phyloP scores from a whole-genome alignment of 495 filamentous ascomycete species.

The Hyaloscypha hepaticicola region DNA sequence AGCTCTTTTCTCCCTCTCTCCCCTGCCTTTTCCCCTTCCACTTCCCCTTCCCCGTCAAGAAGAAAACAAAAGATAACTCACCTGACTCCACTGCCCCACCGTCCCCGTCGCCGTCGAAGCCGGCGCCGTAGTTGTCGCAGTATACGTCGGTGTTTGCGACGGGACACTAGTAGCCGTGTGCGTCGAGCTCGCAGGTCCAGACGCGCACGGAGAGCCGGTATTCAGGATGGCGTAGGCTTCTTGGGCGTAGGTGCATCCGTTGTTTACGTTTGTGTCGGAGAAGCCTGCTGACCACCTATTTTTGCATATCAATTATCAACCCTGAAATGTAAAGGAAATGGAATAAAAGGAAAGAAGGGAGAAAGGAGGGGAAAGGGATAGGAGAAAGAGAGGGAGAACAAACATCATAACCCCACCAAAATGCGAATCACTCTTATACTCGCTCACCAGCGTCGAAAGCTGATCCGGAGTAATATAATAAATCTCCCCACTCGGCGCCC shows the following conservation, averaged over 20 bases:
- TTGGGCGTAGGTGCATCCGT: background rate
- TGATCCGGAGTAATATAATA: slow-evolving; percentile 11
- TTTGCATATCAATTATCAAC: background rate
- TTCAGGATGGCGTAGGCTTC: background rate
- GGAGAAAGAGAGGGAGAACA: background rate
- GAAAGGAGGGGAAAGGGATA: background rate
- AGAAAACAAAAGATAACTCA: too few relatives aligned
- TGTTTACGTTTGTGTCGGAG: background rate
- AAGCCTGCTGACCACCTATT: slow-evolving; percentile 1
- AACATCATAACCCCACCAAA: background rate
- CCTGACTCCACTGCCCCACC: background rate
- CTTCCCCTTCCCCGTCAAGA: too few relatives aligned
- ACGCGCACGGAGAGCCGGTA: background rate
- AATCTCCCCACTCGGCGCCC: background rate
- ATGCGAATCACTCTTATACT: background rate
- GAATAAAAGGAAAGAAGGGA: too few relatives aligned
- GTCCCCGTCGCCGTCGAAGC: background rate
- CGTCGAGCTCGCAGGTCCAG: background rate
- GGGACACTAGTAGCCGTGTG: background rate
- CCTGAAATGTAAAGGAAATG: too few relatives aligned
- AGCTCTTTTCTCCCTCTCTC: too few relatives aligned
- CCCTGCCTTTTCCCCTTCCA: too few relatives aligned
- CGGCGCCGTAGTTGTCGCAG: background rate
- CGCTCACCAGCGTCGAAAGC: background rate
- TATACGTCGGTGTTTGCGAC: background rate